phyloP scores from a whole-genome alignment of 164 flowering plant species.

The Malania oleifera region DNA sequence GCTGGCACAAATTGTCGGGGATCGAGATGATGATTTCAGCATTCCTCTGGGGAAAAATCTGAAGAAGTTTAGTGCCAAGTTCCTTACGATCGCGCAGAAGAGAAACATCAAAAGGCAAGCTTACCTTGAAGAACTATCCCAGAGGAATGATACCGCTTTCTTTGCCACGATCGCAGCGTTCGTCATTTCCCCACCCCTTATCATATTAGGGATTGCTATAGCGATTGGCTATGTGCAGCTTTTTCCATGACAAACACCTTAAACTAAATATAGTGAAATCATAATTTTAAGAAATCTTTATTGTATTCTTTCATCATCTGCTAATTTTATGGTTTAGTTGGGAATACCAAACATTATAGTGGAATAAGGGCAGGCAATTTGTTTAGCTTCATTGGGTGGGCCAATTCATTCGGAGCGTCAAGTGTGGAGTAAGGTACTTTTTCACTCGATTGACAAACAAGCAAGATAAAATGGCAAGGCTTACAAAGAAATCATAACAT shows the following conservation, averaged over 20 bases:
- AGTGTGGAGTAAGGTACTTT: too few species aligned
- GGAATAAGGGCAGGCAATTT: too few species aligned
- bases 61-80: conserved; percentile 59
- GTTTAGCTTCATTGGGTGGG: too few species aligned
- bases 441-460: too few species aligned
- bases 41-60: conserved; percentile 75
- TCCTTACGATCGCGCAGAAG: conserved; percentile 81
- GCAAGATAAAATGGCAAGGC: too few species aligned
- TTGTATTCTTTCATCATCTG: too few species aligned
- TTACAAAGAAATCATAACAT: too few species aligned
- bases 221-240: conserved; percentile 85
- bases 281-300: too few species aligned
- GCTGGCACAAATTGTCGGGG: conserved; percentile 55
- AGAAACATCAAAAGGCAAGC: conserved; percentile 87
- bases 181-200: conserved; percentile 71
- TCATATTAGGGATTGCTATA: conserved; percentile 76
- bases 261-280: too few species aligned
- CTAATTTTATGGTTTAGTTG: too few species aligned
- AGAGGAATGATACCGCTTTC: conserved; percentile 79
- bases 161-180: conserved; percentile 84
- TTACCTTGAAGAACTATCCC: conserved; percentile 75
- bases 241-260: conserved; percentile 84
- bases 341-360: too few species aligned
- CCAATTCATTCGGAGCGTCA: too few species aligned
- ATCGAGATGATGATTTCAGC: conserved; percentile 68